Percentiles rank a stretch among this genome's conserved stretches.
phyloP scores from a whole-genome alignment of 2,329 filamentous ascomycete genomes.

The Xylariales sp. region DNA sequence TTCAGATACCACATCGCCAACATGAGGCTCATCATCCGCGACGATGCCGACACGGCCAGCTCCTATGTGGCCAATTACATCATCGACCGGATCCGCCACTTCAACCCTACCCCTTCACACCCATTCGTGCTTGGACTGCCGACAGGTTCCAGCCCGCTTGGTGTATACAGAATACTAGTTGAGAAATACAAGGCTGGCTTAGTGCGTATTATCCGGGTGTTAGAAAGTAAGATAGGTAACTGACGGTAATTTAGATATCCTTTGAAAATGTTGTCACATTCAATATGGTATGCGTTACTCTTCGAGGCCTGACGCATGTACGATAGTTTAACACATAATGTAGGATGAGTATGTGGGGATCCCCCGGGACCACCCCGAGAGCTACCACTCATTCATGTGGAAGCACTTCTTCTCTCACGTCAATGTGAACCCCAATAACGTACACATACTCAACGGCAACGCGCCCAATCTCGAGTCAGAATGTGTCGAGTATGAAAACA shows the following conservation, averaged over 20 bases:
- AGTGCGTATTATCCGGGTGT: constrained; percentile 50
- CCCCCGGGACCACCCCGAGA: constrained; percentile 83
- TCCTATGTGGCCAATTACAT: constrained; percentile 85
- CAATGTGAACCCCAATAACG: constrained; percentile 82
- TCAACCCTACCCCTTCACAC: constrained; percentile 75
- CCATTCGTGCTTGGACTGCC: constrained; percentile 87
- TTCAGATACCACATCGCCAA: constrained; percentile 45
- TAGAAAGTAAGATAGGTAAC: constrained; percentile 13
- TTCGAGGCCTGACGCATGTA: constrained; percentile 1
- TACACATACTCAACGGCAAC: constrained; percentile 87
- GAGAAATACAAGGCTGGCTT: constrained; percentile 74
- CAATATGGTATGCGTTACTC: constrained; percentile 75
- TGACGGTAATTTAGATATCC: constrained; percentile 69
- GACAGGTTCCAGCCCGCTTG: constrained; percentile 83
- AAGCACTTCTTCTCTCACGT: constrained; percentile 89
- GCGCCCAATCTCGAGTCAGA: constrained; percentile 79
- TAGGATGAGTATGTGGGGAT: constrained; percentile 89
- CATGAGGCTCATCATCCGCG: constrained; percentile 87
- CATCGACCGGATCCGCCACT: constrained; percentile 82
- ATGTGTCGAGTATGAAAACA: constrained; percentile 81
- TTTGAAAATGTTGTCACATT: constrained; percentile 92
- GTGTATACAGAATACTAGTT: constrained; percentile 82
- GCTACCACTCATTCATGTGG: constrained; percentile 94
- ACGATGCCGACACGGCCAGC: constrained; percentile 75
- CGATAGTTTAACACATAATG: constrained; percentile 28